phyloP scores from a whole-genome alignment of 441 rosid species.

The Pelargonium citronellum region DNA sequence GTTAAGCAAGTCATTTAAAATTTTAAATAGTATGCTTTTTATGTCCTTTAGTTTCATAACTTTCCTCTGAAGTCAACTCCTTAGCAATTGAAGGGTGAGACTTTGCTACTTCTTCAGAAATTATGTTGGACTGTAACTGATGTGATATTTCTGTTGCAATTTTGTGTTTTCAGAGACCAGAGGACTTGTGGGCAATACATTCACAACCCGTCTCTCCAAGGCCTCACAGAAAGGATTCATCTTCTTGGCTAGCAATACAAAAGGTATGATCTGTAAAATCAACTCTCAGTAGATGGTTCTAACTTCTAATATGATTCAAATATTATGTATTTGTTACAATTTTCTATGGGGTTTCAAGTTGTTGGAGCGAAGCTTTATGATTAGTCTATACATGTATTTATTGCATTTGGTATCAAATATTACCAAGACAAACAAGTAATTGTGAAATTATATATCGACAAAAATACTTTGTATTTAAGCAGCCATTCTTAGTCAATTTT shows the following conservation, averaged over 20 bases:
- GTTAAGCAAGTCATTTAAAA: too few species aligned
- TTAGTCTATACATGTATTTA: not conserved
- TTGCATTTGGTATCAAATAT: not conserved
- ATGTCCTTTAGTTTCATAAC: not conserved
- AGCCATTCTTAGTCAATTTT: too few species aligned
- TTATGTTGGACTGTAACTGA: slow-evolving; percentile 15
- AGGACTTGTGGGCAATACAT: slow-evolving; percentile 90
- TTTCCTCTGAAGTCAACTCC: not conserved
- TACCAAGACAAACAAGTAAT: not conserved
- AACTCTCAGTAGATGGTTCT: too few species aligned
- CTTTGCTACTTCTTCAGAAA: not conserved
- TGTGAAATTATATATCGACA: too few species aligned
- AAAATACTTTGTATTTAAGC: too few species aligned
- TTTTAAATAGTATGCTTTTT: not conserved
- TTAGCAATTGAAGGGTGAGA: not conserved
- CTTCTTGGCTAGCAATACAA: slow-evolving; percentile 77
- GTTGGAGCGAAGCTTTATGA: not conserved
- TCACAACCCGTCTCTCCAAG: slow-evolving; percentile 69
- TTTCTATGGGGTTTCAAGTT: not conserved
- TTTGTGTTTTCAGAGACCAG: slow-evolving; percentile 63
- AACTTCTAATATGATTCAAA: not conserved
- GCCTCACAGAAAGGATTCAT: slow-evolving; percentile 69
- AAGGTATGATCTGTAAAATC: slow-evolving; percentile 37
- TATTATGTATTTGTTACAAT: not conserved
- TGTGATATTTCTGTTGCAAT: slow-evolving; percentile 15